Base-by-base conservation (phyloP, 805 yeast genomes). In the Yarrowia phangngaensis region DNA sequence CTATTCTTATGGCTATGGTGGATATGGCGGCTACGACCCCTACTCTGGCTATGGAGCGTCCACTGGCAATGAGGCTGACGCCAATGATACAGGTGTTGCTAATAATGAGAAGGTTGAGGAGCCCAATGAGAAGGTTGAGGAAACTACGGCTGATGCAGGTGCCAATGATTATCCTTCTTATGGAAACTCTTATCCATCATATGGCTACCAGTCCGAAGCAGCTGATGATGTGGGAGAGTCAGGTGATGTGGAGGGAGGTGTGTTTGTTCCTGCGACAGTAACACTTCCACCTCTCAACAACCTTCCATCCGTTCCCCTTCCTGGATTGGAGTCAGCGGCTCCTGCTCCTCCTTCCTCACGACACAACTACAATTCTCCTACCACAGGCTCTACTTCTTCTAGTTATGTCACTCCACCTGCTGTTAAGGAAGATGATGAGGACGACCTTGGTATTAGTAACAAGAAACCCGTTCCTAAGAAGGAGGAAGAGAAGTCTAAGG, bases 31-130 rank as follows among this genome's bases (percentile, higher is more conserved):
- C 27, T 52, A 51, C 24, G 50, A 52, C 14, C 51, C 52, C 7
- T 57, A 57, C 49, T 54, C 56, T n/a, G 55, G 51, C 19, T 50
- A 55, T 41, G 57, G 52, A 6, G 15, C 33, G 12, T 27, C 46
- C 7, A 50, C 51, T 17, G 46, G 40, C 9, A 33, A 31, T 2
- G 31, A 20, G 19, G 23, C 22, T 15, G 46, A n/a, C n/a, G n/a
- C n/a, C n/a, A n/a, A 35, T 12, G 68, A 64, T 45, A 65, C 60
- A 28, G 61, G 56, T 8, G 58, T 58, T 35, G 65, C 56, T 26
- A 64, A 62, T 29, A 66, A 58, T 20, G 67, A 62, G 3, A 50
- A 31, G 14, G 28, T 36, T 11, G 43, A 33, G 19, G 53, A 17
- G 15, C 53, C 26, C 23, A 46, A 35, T 43, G 56, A 20, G 50